phyloP scores from a whole-genome alignment of 768 basidiomycete species.

The Phanerochaete sordida region DNA sequence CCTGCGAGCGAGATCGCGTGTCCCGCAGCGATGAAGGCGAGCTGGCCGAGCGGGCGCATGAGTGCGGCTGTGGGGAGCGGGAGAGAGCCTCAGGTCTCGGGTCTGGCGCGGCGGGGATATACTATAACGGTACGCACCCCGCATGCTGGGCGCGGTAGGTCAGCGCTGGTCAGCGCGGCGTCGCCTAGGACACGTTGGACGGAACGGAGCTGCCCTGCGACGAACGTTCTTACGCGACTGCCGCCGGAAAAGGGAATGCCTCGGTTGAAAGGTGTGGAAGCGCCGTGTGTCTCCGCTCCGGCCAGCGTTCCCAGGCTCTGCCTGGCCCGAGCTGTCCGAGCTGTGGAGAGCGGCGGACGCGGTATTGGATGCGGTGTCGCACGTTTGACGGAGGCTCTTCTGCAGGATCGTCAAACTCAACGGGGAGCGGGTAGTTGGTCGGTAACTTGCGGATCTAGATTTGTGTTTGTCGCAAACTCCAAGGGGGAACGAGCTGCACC shows the following conservation, averaged over 20 bases:
- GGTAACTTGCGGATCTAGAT: too few species aligned
- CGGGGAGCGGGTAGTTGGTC: background rate
- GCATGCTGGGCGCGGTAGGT: background rate
- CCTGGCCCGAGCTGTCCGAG: too few species aligned
- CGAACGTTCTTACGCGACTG: constrained; percentile 9
- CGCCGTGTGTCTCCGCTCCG: background rate
- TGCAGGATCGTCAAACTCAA: background rate
- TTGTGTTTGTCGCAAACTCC: too few species aligned
- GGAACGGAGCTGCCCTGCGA: background rate
- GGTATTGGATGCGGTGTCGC: background rate
- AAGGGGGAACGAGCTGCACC: too few species aligned
- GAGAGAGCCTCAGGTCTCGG: background rate
- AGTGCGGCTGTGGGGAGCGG: background rate
- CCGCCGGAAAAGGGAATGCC: background rate
- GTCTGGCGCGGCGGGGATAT: background rate
- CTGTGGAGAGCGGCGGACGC: background rate
- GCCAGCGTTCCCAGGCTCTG: background rate
- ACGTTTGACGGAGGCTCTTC: background rate
- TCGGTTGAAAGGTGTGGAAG: background rate
- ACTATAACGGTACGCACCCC: background rate
- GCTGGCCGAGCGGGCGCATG: constrained; percentile 1
- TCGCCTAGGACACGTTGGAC: constrained; percentile 9
- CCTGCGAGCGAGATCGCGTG: constrained; percentile 26
- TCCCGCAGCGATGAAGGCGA: constrained; percentile 3
- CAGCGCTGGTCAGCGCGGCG: background rate